A percentile compares a stretch with the other conserved stretches of the same genome.
phyloP scores from a whole-genome alignment of 2,329 filamentous ascomycete species.

The Trichoderma semiorbis region DNA sequence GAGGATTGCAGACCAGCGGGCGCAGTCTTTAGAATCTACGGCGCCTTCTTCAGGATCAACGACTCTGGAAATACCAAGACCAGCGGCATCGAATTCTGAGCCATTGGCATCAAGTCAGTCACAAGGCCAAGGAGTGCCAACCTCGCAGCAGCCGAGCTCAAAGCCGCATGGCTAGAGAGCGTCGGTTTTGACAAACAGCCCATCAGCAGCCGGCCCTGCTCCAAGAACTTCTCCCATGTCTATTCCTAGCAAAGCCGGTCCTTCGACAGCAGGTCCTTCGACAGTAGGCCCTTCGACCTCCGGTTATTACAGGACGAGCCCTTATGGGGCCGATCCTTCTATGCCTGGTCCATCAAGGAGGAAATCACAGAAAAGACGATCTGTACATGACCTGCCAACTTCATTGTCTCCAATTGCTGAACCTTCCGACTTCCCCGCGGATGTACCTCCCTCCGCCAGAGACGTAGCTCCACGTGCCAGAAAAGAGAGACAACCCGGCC shows the following conservation, averaged over 20 bases:
- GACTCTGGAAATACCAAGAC: not conserved
- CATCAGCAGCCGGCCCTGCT: not conserved
- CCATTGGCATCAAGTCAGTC: not conserved
- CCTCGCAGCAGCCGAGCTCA: not conserved
- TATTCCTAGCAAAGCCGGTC: not conserved
- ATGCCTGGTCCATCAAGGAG: not conserved
- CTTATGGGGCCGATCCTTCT: not conserved
- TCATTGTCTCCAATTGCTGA: not conserved
- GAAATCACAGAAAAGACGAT: not conserved
- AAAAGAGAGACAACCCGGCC: not conserved
- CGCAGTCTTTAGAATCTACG: not conserved
- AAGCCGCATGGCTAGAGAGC: constrained; percentile 6
- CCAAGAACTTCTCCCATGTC: not conserved
- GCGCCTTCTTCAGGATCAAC: not conserved
- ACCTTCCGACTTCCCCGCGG: not conserved
- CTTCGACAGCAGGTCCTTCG: not conserved
- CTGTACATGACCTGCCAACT: not conserved
- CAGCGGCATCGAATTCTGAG: not conserved
- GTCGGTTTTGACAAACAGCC: not conserved
- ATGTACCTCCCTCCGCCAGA: not conserved
- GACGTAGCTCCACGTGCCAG: not conserved
- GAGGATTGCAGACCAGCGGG: not conserved
- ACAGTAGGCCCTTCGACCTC: not conserved
- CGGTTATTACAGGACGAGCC: not conserved
- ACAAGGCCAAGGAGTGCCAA: not conserved